Base-by-base conservation (phyloP, 1,139 yeast genomes). In the Candida tunisiensis region DNA sequence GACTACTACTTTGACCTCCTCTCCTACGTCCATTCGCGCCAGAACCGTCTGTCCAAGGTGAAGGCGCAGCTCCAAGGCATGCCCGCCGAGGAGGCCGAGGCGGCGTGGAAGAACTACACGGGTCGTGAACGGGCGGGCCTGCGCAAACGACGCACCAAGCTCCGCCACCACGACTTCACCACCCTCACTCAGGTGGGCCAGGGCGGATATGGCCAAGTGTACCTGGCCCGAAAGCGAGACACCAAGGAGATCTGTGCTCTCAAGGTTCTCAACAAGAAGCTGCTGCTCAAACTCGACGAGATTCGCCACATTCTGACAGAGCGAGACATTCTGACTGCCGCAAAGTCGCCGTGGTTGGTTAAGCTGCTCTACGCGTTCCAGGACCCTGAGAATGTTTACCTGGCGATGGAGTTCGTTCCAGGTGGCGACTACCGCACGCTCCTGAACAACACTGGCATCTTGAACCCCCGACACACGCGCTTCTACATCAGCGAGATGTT, bases 391-490 rank as follows among this genome's bases (percentile, higher is more conserved):
- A 79, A 79, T 49, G 80, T 91, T 22, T 91, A 80, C 42, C 62
- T 91, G 44, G 98, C 98, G 2, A 91, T 91, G 99, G 98, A 91
- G 50, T 91, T 80, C 52, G 98, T 91, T 7, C 95, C 98, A 4
- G 99, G 99, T 33, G 99, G 99, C 28, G 99, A 91, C 50, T 91
- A 82, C 57, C 73, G 99, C 47, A 91, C 98, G 1, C 58, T 91
- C 37, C 66, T 91, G 39, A 85, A 83, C 52, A 88, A 85, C 47
- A 85, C 96, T 5, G 93, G 93, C 19, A 79, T 79, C 33, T 60
- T 91, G 41, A 80, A 80, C 34, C 93, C 96, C 5, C 83, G 92
- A 5, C 98, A 91, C 49, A 93, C 98, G 1, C 66, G 96, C 34
- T 91, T 88, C 51, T 91, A 91, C 51, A 69, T 88, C 35, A 73